Percentiles rank a stretch among this genome's conserved stretches.
These are phyloP conservation scores for Candida pseudofarinosa DNA, from an alignment of 805 yeast species.

Conservation along the genomic window DNA sequence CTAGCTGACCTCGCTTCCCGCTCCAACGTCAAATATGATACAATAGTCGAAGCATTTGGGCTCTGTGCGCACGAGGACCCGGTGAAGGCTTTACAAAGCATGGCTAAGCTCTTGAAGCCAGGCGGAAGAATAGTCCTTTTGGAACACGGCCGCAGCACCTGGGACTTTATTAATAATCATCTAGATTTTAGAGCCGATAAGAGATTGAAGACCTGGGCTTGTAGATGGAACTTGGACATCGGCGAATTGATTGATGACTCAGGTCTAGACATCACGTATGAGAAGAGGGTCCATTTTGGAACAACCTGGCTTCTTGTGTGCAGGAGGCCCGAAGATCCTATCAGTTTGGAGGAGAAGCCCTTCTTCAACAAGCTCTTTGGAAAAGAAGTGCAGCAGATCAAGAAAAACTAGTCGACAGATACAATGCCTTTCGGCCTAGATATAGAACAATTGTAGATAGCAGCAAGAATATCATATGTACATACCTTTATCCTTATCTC, in stretches of 20 bases:
- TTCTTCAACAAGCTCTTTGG: constrained; percentile 40
- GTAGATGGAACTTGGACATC: constrained; percentile 95
- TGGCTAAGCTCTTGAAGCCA: constrained; percentile 71
- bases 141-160: constrained; percentile 90
- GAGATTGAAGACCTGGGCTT: constrained; percentile 90
- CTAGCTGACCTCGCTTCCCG: constrained; percentile 51
- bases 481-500: constrained; percentile 12
- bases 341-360: constrained; percentile 40
- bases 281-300: constrained; percentile 81
- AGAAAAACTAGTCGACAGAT: constrained; percentile 11
- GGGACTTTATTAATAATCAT: constrained; percentile 70
- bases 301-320: constrained; percentile 86
- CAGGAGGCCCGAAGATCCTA: constrained; percentile 66
- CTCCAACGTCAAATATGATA: constrained; percentile 66
- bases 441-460: constrained; percentile 3
- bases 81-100: constrained; percentile 69
- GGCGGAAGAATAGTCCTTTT: constrained; percentile 84
- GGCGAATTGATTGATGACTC: constrained; percentile 81
- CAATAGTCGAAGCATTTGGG: constrained; percentile 91
- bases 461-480: constrained; percentile 11
- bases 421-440: constrained; percentile 6
- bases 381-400: constrained; percentile 25
- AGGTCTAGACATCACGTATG: constrained; percentile 78
- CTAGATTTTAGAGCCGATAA: constrained; percentile 79
- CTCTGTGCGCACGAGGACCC: constrained; percentile 96